phyloP scores from a whole-genome alignment of 305 asterid species.

The Caryopteris hybrid region DNA sequence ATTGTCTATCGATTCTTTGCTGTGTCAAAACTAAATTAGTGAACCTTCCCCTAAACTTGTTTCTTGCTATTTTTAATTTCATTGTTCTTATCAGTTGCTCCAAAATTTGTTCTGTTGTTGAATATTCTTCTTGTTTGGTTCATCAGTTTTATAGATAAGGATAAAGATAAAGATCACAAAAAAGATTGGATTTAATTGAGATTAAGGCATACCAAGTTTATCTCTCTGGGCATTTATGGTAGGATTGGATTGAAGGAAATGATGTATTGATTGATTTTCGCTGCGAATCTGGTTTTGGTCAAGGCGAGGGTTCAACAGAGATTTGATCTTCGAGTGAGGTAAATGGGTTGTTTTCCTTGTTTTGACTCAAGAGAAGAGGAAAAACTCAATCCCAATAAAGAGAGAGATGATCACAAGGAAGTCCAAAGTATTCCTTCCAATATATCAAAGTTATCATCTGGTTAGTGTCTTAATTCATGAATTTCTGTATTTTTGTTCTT shows the following conservation, averaged over 20 bases:
- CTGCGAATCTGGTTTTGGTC: slow-evolving; percentile 29
- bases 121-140: slow-evolving; percentile 11
- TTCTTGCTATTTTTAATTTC: slow-evolving; percentile 10
- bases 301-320: slow-evolving; percentile 25
- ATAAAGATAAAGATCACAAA: background rate
- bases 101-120: slow-evolving; percentile 2
- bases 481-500: background rate
- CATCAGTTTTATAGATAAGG: background rate
- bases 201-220: slow-evolving; percentile 19
- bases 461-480: slow-evolving; percentile 32
- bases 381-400: slow-evolving; percentile 54
- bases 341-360: slow-evolving; percentile 96
- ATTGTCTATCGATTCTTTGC: slow-evolving; percentile 24
- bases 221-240: slow-evolving; percentile 30
- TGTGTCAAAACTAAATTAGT: slow-evolving; percentile 19
- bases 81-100: slow-evolving; percentile 2
- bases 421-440: slow-evolving; percentile 50
- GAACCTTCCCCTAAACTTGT: slow-evolving; percentile 8
- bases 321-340: slow-evolving; percentile 38
- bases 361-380: slow-evolving; percentile 84
- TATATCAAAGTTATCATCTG: slow-evolving; percentile 77
- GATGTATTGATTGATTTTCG: slow-evolving; percentile 30
- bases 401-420: slow-evolving; percentile 54
- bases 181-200: slow-evolving; percentile 25
- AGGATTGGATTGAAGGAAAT: slow-evolving; percentile 28